These are phyloP conservation scores for Seiridium cupressi DNA, from an alignment of 2,329 filamentous ascomycete genomes.

Conservation along the genomic window DNA sequence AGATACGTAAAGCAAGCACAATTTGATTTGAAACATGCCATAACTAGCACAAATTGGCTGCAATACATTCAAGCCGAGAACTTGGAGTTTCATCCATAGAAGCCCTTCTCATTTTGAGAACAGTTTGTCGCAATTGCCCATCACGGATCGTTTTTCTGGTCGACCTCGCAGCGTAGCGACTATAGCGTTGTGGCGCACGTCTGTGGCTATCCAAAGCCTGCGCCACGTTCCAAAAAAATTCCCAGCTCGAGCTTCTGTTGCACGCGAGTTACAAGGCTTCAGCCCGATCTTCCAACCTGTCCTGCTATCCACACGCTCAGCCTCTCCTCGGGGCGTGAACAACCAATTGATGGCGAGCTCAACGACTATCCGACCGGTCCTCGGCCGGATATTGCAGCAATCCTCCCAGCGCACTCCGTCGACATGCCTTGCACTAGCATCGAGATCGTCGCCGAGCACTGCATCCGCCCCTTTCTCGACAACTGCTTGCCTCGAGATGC, in stretches of 20 bases:
- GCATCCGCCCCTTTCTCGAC: slow-evolving; percentile 28
- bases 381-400: slow-evolving; percentile 24
- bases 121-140: too few species aligned
- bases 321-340: not conserved
- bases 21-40: too few species aligned
- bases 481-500: slow-evolving; percentile 23
- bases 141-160: not conserved
- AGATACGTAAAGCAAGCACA: too few species aligned
- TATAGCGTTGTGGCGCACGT: slow-evolving; percentile 6
- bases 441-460: slow-evolving; percentile 11
- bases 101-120: too few species aligned
- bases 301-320: not conserved
- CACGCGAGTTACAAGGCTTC: slow-evolving; percentile 4
- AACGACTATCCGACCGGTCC: slow-evolving; percentile 25
- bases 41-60: too few species aligned
- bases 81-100: too few species aligned
- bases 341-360: slow-evolving; percentile 25
- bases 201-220: not conserved
- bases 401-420: slow-evolving; percentile 13
- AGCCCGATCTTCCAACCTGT: not conserved
- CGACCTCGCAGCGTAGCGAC: not conserved
- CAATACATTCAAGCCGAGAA: too few species aligned
- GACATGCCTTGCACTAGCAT: slow-evolving; percentile 11
- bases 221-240: slow-evolving; percentile 6
- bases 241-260: not conserved